These are phyloP conservation scores for Fibroporia radiculosa DNA, from an alignment of 768 basidiomycete species.

Conservation along the genomic window DNA sequence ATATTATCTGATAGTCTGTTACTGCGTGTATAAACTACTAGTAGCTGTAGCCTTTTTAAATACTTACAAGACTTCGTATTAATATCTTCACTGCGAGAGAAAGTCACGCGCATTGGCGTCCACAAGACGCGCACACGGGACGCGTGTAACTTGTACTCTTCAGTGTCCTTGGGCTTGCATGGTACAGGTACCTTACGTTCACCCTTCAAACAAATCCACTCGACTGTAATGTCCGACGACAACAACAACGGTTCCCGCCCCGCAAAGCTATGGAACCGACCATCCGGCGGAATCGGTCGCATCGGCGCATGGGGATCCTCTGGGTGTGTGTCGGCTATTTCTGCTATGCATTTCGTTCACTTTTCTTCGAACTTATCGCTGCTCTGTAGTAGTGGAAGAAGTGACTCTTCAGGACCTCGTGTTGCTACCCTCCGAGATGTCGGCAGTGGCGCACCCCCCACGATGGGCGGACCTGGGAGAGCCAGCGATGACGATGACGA, in stretches of 20 bases:
- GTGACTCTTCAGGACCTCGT: constrained; percentile 13
- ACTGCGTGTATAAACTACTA: too few relatives aligned
- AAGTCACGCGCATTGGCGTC: too few relatives aligned
- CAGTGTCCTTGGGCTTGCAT: too few relatives aligned
- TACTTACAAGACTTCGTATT: too few relatives aligned
- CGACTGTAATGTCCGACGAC: neutral
- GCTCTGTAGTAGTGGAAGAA: neutral
- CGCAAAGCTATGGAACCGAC: constrained; percentile 1
- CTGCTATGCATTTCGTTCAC: neutral
- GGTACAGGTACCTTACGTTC: too few relatives aligned
- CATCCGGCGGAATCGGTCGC: constrained; percentile 13
- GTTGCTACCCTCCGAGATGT: constrained; percentile 23
- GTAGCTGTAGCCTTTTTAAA: too few relatives aligned
- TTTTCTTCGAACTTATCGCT: neutral
- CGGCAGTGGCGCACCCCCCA: constrained; percentile 12
- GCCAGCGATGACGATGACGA: constrained; percentile 38
- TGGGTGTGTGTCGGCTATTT: constrained; percentile 9
- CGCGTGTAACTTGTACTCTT: too few relatives aligned
- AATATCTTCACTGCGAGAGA: too few relatives aligned
- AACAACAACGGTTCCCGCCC: neutral
- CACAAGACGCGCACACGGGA: too few relatives aligned
- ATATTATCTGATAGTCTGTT: too few relatives aligned
- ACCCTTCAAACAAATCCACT: neutral
- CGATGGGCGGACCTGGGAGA: constrained; percentile 8
- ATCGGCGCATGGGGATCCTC: constrained; percentile 14